These are phyloP conservation scores for Scheffersomyces parashehatae DNA, from an alignment of 1,139 yeast genomes.

Conservation along the genomic window DNA sequence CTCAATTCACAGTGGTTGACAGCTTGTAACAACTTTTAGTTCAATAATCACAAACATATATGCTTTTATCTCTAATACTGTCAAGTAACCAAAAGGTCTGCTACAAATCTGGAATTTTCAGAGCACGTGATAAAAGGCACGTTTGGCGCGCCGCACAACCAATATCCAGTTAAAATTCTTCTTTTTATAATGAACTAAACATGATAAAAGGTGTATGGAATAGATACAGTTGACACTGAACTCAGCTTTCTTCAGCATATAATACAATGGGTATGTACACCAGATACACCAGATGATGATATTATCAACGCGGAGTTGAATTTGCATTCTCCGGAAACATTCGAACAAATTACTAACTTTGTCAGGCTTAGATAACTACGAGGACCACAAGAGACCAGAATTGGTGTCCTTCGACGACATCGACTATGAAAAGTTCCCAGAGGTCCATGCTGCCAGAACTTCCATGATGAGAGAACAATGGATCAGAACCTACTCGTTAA, in stretches of 20 bases:
- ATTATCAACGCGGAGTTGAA: not conserved
- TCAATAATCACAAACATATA: no score
- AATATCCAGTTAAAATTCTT: conserved; percentile 23
- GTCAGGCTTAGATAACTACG: conserved; percentile 39
- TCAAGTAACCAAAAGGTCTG: no score
- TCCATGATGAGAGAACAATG: conserved; percentile 80
- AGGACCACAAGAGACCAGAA: conserved; percentile 65
- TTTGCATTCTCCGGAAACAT: not conserved
- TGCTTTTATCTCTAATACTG: no score
- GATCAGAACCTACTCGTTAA: conserved; percentile 69
- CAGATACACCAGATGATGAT: not conserved
- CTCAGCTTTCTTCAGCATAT: not conserved
- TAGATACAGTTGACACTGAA: conserved; percentile 1
- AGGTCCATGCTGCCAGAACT: conserved; percentile 71
- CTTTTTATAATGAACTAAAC: conserved; percentile 13
- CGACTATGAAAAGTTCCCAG: conserved; percentile 66
- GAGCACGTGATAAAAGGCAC: no score
- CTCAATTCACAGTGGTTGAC: no score
- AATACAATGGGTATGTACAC: conserved; percentile 9
- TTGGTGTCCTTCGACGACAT: conserved; percentile 83
- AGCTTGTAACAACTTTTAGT: no score
- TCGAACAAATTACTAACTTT: conserved; percentile 12
- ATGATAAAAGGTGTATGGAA: conserved; percentile 1
- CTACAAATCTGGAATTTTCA: no score
- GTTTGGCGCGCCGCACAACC: conserved; percentile 3